phyloP scores from a whole-genome alignment of 176 grass and related monocot genomes.

The Triticum turgidum region DNA sequence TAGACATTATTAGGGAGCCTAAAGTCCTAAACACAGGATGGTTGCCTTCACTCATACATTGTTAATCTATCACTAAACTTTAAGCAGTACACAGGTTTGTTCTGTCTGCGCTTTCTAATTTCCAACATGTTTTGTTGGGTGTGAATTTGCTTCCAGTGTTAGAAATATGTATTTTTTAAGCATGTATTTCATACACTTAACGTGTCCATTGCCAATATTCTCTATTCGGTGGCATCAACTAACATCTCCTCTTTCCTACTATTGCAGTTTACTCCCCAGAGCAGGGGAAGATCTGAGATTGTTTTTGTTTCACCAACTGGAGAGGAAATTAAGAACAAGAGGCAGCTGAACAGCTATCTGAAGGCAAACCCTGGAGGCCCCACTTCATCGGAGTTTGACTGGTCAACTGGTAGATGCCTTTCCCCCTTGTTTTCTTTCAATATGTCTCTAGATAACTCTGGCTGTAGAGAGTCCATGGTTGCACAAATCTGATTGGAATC shows the following conservation, averaged over 20 bases:
- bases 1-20: not conserved
- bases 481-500: not conserved
- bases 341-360: constrained; percentile 74
- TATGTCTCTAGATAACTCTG: not conserved
- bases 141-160: not conserved
- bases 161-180: not conserved
- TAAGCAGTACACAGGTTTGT: not conserved
- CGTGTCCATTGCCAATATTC: not conserved
- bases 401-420: constrained; percentile 71
- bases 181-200: not conserved
- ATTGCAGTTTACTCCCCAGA: constrained; percentile 76
- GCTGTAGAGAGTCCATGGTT: not conserved
- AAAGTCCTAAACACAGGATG: not conserved
- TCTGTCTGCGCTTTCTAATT: not conserved
- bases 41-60: not conserved
- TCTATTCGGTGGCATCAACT: not conserved
- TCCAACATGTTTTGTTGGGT: not conserved
- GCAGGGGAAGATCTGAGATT: constrained; percentile 66
- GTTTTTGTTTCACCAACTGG: constrained; percentile 87
- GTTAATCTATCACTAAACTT: not conserved
- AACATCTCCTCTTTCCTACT: constrained; percentile 28
- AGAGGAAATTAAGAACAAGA: constrained; percentile 91
- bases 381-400: constrained; percentile 82
- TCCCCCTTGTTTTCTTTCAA: not conserved
- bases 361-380: constrained; percentile 78